Percentiles rank a stretch among this genome's conserved stretches.
phyloP scores from a whole-genome alignment of 1,139 yeast species.

The Saccharomycopsis hybrid region DNA sequence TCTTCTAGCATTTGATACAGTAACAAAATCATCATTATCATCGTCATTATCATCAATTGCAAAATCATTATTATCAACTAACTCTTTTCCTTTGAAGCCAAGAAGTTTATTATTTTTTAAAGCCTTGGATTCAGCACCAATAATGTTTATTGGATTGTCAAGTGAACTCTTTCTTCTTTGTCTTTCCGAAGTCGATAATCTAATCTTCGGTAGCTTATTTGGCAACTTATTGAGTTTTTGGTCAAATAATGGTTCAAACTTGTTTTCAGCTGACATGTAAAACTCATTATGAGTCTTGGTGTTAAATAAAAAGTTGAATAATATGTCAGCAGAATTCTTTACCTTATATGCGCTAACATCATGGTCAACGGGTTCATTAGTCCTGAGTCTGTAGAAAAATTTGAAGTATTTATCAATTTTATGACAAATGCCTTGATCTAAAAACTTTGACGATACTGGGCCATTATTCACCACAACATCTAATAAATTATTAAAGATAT shows the following conservation, averaged over 20 bases:
- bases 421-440: slow-evolving; percentile 5
- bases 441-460: background rate
- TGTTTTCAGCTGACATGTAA: slow-evolving; percentile 40
- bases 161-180: slow-evolving; percentile 4
- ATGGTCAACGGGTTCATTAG: background rate
- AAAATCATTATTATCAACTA: slow-evolving; percentile 21
- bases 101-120: background rate
- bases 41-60: slow-evolving; percentile 26
- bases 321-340: background rate
- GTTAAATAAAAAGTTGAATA: slow-evolving; percentile 31
- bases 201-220: background rate
- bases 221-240: background rate
- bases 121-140: background rate
- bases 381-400: slow-evolving; percentile 9
- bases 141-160: background rate
- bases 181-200: background rate
- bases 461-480: slow-evolving; percentile 37
- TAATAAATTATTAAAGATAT: slow-evolving; percentile 60
- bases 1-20: slow-evolving; percentile 28
- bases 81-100: slow-evolving; percentile 4
- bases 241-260: slow-evolving; percentile 47
- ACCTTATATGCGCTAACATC: slow-evolving; percentile 6
- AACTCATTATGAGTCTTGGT: slow-evolving; percentile 38
- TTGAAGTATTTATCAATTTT: slow-evolving; percentile 16
- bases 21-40: slow-evolving; percentile 27